Percentiles rank a stretch among this genome's conserved stretches.
These are phyloP conservation scores for Chalciporus sphaerocephalus DNA, from an alignment of 768 basidiomycete species.

Conservation along the genomic window DNA sequence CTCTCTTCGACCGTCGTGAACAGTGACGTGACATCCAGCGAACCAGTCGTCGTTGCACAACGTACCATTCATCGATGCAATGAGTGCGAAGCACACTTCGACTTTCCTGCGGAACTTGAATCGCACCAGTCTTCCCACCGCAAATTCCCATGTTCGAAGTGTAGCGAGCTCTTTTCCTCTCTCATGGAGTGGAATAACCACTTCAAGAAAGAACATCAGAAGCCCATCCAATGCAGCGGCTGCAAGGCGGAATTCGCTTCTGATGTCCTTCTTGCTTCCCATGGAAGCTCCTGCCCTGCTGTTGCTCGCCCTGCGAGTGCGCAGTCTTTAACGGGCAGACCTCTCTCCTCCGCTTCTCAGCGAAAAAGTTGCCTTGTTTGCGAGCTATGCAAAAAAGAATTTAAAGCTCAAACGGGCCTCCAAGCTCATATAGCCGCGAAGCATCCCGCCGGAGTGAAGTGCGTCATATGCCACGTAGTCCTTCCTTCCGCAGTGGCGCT, in stretches of 20 bases:
- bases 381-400: slow-evolving; percentile 21
- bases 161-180: slow-evolving; percentile 16
- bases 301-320: slow-evolving; percentile 15
- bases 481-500: slow-evolving; percentile 22
- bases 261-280: slow-evolving; percentile 1
- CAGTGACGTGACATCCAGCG: neutral
- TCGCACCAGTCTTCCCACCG: slow-evolving; percentile 18
- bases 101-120: slow-evolving; percentile 17
- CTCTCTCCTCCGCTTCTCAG: neutral
- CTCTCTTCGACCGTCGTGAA: neutral
- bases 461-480: slow-evolving; percentile 23
- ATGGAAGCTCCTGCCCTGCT: slow-evolving; percentile 14
- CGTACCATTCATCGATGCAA: slow-evolving; percentile 12
- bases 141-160: slow-evolving; percentile 25
- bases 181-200: slow-evolving; percentile 28
- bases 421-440: slow-evolving; percentile 23
- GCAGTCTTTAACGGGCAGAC: slow-evolving; percentile 13
- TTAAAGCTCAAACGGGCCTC: slow-evolving; percentile 20
- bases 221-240: neutral
- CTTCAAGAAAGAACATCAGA: slow-evolving; percentile 21
- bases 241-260: slow-evolving; percentile 10
- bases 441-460: slow-evolving; percentile 20
- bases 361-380: slow-evolving; percentile 12
- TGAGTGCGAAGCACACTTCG: slow-evolving; percentile 18
- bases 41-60: slow-evolving; percentile 2